Evolutionary conservation across 1,139 yeast genomes (phyloP).

Genomic region (Zygoascus hellenicus): DNA sequence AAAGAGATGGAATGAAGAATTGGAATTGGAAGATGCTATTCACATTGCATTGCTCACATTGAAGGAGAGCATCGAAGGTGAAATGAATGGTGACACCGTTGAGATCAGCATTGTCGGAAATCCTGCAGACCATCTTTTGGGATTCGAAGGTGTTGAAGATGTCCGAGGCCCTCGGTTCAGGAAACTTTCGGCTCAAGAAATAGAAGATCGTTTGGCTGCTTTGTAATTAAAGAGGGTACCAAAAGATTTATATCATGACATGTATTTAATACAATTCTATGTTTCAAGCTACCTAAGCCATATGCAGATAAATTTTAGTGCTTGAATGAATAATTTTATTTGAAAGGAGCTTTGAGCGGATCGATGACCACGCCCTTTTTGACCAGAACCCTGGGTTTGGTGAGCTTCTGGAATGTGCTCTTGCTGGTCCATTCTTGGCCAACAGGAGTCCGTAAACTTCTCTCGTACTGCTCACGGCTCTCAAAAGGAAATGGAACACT

Average conservation of each 20-base stretch:
- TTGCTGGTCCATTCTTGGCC: conserved; percentile 97
- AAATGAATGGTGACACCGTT: conserved; percentile 92
- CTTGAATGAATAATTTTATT: conserved; percentile 9
- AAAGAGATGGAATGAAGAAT: conserved; percentile 95
- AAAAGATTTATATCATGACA: not conserved
- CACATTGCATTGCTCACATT: conserved; percentile 91
- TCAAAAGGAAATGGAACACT: conserved; percentile 94
- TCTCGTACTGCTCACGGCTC: conserved; percentile 88
- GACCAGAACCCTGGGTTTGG: conserved; percentile 82
- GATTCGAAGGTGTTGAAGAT: conserved; percentile 74
- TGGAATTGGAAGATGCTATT: conserved; percentile 96
- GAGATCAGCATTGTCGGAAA: conserved; percentile 87
- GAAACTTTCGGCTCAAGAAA: conserved; percentile 80
- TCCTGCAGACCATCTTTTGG: conserved; percentile 74
- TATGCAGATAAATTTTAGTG: not conserved
- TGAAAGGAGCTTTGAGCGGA: conserved; percentile 72
- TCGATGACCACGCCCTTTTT: conserved; percentile 89
- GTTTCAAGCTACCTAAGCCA: not conserved
- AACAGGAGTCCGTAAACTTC: conserved; percentile 89
- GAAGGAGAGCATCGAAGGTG: conserved; percentile 97
- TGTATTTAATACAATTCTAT: conserved; percentile 3
- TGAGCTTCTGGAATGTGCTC: conserved; percentile 77
- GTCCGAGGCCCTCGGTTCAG: conserved; percentile 83
- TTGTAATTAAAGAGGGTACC: conserved; percentile 40
- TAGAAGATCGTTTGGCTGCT: conserved; percentile 90